Conservation (phyloP, 2,329 filamentous ascomycete genomes). For the Fusarium chlamydosporum region DNA sequence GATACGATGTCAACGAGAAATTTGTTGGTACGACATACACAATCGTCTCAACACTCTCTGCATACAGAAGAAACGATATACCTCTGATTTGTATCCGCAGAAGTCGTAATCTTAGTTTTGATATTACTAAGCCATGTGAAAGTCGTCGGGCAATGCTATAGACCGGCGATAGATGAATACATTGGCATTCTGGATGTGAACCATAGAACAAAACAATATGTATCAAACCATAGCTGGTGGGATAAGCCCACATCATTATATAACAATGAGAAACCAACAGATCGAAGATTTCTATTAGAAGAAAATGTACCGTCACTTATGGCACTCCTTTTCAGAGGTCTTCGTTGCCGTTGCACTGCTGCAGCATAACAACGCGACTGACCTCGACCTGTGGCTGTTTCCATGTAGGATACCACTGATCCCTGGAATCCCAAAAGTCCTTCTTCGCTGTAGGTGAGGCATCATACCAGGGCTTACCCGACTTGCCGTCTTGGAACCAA, state of each 20-base stretch:
- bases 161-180: too few species aligned
- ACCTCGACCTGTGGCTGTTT: slow-evolving; percentile 76
- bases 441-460: slow-evolving; percentile 73
- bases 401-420: slow-evolving; percentile 80
- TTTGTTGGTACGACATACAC: background rate
- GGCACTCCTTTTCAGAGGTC: slow-evolving; percentile 48
- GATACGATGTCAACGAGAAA: background rate
- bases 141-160: background rate
- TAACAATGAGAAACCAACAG: background rate
- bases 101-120: too few species aligned
- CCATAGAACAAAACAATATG: background rate
- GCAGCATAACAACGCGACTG: slow-evolving; percentile 78
- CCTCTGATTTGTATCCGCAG: too few species aligned
- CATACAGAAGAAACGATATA: background rate
- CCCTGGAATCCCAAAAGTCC: slow-evolving; percentile 81
- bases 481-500: slow-evolving; percentile 82
- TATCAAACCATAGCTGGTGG: background rate
- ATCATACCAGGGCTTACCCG: slow-evolving; percentile 85
- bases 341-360: slow-evolving; percentile 75
- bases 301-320: background rate
- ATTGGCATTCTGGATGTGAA: background rate
- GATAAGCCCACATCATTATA: background rate
- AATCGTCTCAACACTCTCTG: background rate
- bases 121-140: too few species aligned
- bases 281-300: background rate